Evolutionary conservation across 805 yeast genomes (phyloP), one percentile per base, ranked within the genome.

Genomic region (Torulaspora delbrueckii): DNA sequence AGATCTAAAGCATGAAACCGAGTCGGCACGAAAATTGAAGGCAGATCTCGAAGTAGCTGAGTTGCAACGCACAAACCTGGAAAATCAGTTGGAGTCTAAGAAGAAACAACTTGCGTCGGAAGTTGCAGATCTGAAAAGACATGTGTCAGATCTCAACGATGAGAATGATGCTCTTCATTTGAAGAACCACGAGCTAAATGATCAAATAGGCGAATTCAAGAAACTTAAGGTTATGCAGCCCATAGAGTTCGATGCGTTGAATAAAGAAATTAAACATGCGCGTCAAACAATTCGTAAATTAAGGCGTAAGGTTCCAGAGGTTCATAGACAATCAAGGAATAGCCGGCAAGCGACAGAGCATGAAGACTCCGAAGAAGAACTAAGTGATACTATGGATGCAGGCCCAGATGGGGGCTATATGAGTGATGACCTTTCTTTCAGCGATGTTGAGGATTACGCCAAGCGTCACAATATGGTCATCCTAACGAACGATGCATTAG

Each of bases 91-190:
- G 30, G 59, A 65, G 2, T 49, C 63, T 27, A 63, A 71, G 12
- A 72, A 73, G 33, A 47, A 50, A 1, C 58, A 69, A 14, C 66
- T 72, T 27, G 60, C 64, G 10, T 55, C 60, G 25, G 81, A 81
- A 46, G 54, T 79, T 6, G 65, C 64, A 24, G 79, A 73, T 13
- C 65, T 82, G 46, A 78, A 73, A 53, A 62, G 61, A 3, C 74
- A 77, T 38, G 77, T 83, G 38, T 74, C 73, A 26, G 82, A 77
- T 39, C 66, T 84, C 49, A 84, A 84, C 59, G 84, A 82, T 55
- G 89, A 82, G 57, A 84, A 84, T 62, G 85, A 81, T 52, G 69
- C 70, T 18, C 67, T 83, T 44, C 78, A 74, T 56, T 61, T 68
- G 50, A 69, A 73, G 61, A 53, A 68, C 57, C 54, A 57, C 44